phyloP scores from a whole-genome alignment of 2,329 filamentous ascomycete genomes.

The Rhynchosporium secalis region DNA sequence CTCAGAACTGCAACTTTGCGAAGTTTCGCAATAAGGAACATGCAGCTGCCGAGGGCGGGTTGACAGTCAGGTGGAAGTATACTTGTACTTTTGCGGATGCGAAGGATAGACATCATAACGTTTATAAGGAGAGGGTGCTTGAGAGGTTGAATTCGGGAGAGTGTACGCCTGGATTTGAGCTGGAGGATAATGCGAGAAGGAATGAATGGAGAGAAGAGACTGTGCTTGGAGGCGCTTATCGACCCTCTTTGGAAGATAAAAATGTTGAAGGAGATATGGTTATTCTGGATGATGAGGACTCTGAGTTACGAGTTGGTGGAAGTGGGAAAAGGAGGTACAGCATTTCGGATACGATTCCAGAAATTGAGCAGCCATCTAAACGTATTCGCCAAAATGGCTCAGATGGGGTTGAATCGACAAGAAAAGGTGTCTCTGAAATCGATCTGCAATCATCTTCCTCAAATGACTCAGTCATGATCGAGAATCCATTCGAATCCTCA shows the following conservation, averaged over 20 bases:
- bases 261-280: not conserved
- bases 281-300: not conserved
- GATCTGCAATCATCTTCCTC: not conserved
- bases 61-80: constrained; percentile 56
- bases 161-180: constrained; percentile 14
- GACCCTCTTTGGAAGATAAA: constrained; percentile 30
- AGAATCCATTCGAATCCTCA: not conserved
- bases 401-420: constrained; percentile 19
- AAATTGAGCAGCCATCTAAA: not conserved
- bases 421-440: constrained; percentile 14
- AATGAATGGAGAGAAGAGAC: constrained; percentile 45
- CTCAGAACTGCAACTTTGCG: constrained; percentile 33
- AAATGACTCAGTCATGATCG: not conserved
- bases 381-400: constrained; percentile 3
- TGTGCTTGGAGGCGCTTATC: constrained; percentile 44
- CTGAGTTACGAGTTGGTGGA: not conserved
- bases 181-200: constrained; percentile 19
- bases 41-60: constrained; percentile 38
- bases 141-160: constrained; percentile 28
- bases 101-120: constrained; percentile 30
- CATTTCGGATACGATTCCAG: not conserved
- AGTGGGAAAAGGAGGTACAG: not conserved
- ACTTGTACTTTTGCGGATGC: constrained; percentile 33
- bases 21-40: constrained; percentile 32
- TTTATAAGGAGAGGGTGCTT: constrained; percentile 27